These are phyloP conservation scores for Corylus avellana DNA, from an alignment of 306 rosid genomes.

Conservation along the genomic window DNA sequence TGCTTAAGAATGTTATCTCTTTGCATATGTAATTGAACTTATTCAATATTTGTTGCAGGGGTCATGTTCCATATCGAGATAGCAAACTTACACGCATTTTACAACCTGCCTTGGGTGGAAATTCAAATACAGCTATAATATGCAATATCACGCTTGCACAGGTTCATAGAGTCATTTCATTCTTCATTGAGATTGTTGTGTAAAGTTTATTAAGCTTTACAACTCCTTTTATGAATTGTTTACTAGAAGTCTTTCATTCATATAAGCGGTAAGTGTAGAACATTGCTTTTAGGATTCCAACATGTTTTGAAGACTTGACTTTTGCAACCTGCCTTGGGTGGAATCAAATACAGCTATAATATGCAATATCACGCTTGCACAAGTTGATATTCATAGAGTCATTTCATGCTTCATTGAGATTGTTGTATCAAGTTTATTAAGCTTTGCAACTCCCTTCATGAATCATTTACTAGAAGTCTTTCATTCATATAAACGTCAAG, in stretches of 20 bases:
- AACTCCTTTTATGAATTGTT: background rate
- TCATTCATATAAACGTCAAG: background rate
- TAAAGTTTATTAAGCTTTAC: background rate
- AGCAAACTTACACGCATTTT: constrained; percentile 95
- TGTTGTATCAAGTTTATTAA: background rate
- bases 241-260: background rate
- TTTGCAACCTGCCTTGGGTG: constrained; percentile 87
- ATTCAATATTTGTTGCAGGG: constrained; percentile 53
- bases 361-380: constrained; percentile 93
- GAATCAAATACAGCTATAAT: constrained; percentile 96
- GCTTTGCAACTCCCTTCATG: background rate
- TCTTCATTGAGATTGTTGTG: constrained; percentile 16
- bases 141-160: constrained; percentile 94
- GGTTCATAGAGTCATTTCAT: constrained; percentile 31
- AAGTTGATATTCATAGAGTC: constrained; percentile 23
- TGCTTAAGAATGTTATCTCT: constrained; percentile 15
- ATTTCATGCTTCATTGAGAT: constrained; percentile 16
- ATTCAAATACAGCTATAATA: constrained; percentile 93
- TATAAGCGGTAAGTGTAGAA: background rate
- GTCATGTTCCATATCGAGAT: constrained; percentile 97
- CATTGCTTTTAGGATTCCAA: background rate
- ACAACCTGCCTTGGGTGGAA: constrained; percentile 97
- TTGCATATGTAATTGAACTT: constrained; percentile 18
- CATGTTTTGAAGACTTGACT: background rate
- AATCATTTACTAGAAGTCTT: background rate